Conservation (phyloP, 371 early-diverging fungal species). For the Actinomortierella wolfii region DNA sequence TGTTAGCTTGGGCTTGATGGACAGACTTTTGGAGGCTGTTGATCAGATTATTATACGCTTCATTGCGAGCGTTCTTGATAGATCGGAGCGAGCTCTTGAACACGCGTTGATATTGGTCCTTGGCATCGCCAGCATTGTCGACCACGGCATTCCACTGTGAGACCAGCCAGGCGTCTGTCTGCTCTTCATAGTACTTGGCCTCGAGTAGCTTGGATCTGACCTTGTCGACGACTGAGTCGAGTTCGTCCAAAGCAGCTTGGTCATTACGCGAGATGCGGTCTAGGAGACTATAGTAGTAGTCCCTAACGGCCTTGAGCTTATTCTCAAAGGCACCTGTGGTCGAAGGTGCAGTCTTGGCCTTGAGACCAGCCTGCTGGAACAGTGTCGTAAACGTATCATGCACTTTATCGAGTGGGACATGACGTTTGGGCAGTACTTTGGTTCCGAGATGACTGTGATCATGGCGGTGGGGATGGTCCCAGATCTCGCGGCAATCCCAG, state of each 20-base stretch:
- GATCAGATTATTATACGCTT: slow-evolving; percentile 23
- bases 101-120: slow-evolving; percentile 30
- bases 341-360: slow-evolving; percentile 31
- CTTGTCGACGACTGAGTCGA: slow-evolving; percentile 33
- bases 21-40: slow-evolving; percentile 23
- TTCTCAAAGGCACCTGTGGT: slow-evolving; percentile 21
- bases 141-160: slow-evolving; percentile 39
- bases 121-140: slow-evolving; percentile 31
- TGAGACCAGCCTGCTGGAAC: slow-evolving; percentile 18
- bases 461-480: slow-evolving; percentile 32
- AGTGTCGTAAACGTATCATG: slow-evolving; percentile 21
- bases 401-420: slow-evolving; percentile 20
- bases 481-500: slow-evolving; percentile 45
- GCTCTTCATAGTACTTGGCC: slow-evolving; percentile 43
- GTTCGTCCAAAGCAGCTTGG: slow-evolving; percentile 22
- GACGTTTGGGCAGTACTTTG: slow-evolving; percentile 38
- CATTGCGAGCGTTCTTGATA: slow-evolving; percentile 23
- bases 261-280: slow-evolving; percentile 23
- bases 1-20: slow-evolving; percentile 19
- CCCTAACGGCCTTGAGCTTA: slow-evolving; percentile 22
- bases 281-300: slow-evolving; percentile 20
- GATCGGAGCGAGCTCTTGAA: slow-evolving; percentile 23
- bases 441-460: slow-evolving; percentile 18
- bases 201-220: slow-evolving; percentile 31
- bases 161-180: slow-evolving; percentile 38